Evolutionary conservation across 306 rosid species (phyloP).

Genomic region (Adenanthera pavonina): DNA sequence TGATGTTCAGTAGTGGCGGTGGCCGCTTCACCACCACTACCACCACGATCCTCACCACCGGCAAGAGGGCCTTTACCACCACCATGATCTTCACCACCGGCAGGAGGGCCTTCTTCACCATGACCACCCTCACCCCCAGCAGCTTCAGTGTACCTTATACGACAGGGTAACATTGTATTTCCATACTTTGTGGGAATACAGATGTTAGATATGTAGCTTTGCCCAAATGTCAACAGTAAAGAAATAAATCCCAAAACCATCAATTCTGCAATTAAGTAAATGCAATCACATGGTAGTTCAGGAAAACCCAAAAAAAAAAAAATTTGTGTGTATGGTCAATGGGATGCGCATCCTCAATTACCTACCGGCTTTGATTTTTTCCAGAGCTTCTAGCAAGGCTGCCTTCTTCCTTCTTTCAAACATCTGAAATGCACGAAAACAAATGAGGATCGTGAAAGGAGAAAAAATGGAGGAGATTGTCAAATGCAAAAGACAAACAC

Average conservation of each 20-base stretch:
- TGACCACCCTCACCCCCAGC: not conserved
- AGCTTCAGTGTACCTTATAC: slow-evolving; percentile 17
- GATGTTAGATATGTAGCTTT: slow-evolving; percentile 60
- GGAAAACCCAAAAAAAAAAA: not conserved
- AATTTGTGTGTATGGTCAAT: not conserved
- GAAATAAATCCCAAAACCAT: slow-evolving; percentile 98
- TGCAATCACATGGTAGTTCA: not conserved
- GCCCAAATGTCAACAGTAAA: slow-evolving; percentile 83
- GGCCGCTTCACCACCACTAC: not conserved
- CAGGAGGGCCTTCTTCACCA: not conserved
- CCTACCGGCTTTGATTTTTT: slow-evolving; percentile 91
- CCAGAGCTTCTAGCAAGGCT: slow-evolving; percentile 89
- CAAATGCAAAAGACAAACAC: not conserved
- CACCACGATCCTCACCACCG: not conserved
- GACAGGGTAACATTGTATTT: slow-evolving; percentile 85
- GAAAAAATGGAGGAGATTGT: not conserved
- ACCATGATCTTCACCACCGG: not conserved
- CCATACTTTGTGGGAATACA: slow-evolving; percentile 60
- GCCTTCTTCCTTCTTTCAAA: slow-evolving; percentile 62
- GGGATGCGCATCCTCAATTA: not conserved
- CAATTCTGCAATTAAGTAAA: slow-evolving; percentile 66
- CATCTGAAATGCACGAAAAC: slow-evolving; percentile 43
- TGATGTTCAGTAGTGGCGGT: slow-evolving; percentile 28
- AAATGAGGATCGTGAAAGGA: not conserved
- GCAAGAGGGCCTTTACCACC: not conserved